Evolutionary conservation across 177 flowering plant species (phyloP), one percentile per base, ranked within the genome.

Genomic region (Tripterygium wilfordii): DNA sequence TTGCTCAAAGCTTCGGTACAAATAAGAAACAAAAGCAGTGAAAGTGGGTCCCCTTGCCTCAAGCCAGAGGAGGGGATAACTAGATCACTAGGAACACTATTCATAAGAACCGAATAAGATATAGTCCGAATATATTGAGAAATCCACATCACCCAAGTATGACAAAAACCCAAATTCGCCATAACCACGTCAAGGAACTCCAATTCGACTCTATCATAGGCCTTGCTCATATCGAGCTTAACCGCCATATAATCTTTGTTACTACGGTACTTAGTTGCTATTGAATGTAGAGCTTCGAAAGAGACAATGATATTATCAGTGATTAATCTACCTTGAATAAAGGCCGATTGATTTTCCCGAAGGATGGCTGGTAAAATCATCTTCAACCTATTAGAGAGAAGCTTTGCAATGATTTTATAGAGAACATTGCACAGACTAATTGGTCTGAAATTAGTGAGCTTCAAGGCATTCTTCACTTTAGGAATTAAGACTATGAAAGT

Each of bases 1-100:
- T 4, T n/a, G 1, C 26, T n/a, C 5, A 47, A 33, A 20, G 16
- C 51, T 20, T 47, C 27, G 5, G 27, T 17, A 20, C 8, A 31
- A 1, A 31, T 13, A 1, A 47, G 20, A n/a, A 47, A 47, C 2
- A 47, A 27, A 47, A 31, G 32, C 1, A 27, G 51, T 19, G 51
- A 47, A 9, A 47, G 14, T 13, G 51, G 51, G 15, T 47, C 51
- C 3, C 51, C 51, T 33, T 47, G 51, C 3, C 51, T 24, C 7
- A 47, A 22, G n/a, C 51, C 39, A 2, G 22, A 9, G 2, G 17
- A 19, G 22, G 26, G 31, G 1, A 1, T 2, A 7, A 47, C 1
- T 1, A 1, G 14, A 2, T 8, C 35, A 1, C 22, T 2, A 2
- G 3, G 4, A 2, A 17, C 14, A 14, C 49, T 23, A 30, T 45